These are phyloP conservation scores for Penicilliopsis zonata DNA, from an alignment of 495 filamentous ascomycete genomes.

Conservation along the genomic window DNA sequence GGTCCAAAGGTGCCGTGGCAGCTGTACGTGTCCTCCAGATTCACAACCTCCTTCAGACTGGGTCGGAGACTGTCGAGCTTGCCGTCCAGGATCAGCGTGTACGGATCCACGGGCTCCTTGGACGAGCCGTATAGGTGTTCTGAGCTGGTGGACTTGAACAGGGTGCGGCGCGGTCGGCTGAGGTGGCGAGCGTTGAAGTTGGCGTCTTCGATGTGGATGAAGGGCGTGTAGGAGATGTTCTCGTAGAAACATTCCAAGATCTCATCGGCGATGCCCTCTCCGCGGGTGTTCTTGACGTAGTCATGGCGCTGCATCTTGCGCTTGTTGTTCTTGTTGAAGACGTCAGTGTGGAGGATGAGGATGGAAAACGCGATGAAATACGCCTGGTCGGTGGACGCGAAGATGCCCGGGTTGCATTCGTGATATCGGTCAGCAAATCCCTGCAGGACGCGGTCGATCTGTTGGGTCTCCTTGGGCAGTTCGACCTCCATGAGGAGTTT, in stretches of 20 bases:
- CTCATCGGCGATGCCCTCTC: conserved; percentile 82
- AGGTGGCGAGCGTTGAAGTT: conserved; percentile 69
- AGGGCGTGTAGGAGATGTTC: conserved; percentile 95
- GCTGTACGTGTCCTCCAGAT: conserved; percentile 81
- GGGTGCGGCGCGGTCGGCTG: conserved; percentile 55
- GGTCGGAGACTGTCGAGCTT: conserved; percentile 74
- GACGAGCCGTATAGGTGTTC: conserved; percentile 55
- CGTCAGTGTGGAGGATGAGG: conserved; percentile 90
- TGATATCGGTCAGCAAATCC: conserved; percentile 94
- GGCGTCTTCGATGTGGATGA: conserved; percentile 93
- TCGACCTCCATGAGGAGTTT: conserved; percentile 96
- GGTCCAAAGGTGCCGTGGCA: conserved; percentile 66
- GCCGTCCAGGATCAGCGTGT: conserved; percentile 81
- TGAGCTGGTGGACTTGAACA: conserved; percentile 56
- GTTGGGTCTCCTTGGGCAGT: conserved; percentile 92
- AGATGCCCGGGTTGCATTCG: conserved; percentile 97
- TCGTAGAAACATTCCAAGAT: conserved; percentile 95
- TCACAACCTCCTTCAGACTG: conserved; percentile 80
- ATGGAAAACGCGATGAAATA: conserved; percentile 97
- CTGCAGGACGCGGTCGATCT: conserved; percentile 90
- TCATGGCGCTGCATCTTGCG: conserved; percentile 96
- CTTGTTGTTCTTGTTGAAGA: conserved; percentile 99
- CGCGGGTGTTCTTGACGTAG: conserved; percentile 88
- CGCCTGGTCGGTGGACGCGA: conserved; percentile 81
- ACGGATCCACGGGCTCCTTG: conserved; percentile 87